Base-by-base conservation (phyloP, 2,329 filamentous ascomycete genomes). In the Lasiodiplodia citricola region DNA sequence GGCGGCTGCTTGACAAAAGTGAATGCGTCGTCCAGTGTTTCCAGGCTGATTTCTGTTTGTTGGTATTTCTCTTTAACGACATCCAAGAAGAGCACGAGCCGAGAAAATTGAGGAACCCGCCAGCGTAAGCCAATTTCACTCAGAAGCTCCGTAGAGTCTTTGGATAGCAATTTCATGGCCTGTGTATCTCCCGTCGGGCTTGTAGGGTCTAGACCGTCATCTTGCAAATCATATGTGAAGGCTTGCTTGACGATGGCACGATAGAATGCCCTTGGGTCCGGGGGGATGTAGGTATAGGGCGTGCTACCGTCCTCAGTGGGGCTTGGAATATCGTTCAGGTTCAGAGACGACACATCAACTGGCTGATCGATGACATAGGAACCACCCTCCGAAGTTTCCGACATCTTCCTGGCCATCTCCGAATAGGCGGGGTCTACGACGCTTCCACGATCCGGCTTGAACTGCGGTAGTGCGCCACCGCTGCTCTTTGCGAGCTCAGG, bases 241-340 rank as follows among this genome's bases (percentile, higher is more conserved):
- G 92, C 91, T 77, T 94, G 90, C 73, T 91, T 89, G 65, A 97
- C 82, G 70, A 97, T 91, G 67, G 91, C 90, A 76, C 92, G 92
- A 81, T 97, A 97, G 77, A 92, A 94, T 10, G 89, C 87, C 74
- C 94, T 88, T 37, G 95, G 88, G 72, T 97, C 93, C 41, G 91
- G 85, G 38, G 96, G 96, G 69, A 97, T 96, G 77, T 95, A 99
- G 0, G 92, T 96, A 78, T 95, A 98, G 62, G 90, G 87, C 58
- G 89, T 83, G 73, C 91, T 87, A 71, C 81, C 82, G 58, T 82
- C 80, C 54, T 81, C 76, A 56, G 84, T 81, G 13, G 67, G 52
- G 23, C 55, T 62, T 21, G 58, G 50, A 38, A 44, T n/a, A 73
- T 80, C 66, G 64, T 86, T 83, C 56, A 93, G 80, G 35, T 88